Percentiles rank a stretch among this genome's conserved stretches.
Evolutionary conservation across 768 basidiomycete genomes (phyloP).

Genomic region (Coprinopsis marcescibilis): DNA sequence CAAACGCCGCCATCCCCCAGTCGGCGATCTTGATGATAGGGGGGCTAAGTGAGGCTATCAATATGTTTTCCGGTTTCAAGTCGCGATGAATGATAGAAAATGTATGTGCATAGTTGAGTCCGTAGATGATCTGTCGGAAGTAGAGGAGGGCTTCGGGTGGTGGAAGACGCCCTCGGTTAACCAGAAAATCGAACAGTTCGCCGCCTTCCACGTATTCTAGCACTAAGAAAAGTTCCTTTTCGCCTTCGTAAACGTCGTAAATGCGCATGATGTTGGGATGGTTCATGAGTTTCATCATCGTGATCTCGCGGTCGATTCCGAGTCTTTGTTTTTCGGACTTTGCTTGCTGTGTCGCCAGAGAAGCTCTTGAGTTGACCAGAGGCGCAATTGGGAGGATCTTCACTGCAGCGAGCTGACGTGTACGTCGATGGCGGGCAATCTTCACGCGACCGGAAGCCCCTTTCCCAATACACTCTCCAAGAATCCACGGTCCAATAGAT

Average conservation of each 20-base stretch:
- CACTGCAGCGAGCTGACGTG: conserved; percentile 89
- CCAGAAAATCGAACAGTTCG: conserved; percentile 94
- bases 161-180: conserved; percentile 78
- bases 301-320: conserved; percentile 90
- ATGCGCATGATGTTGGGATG: conserved; percentile 95
- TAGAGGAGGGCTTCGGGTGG: conserved; percentile 80
- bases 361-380: conserved; percentile 65
- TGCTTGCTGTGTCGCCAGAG: conserved; percentile 57
- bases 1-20: conserved; percentile 98
- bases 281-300: conserved; percentile 99
- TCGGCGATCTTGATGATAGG: conserved; percentile 94
- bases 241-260: conserved; percentile 93
- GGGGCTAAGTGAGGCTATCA: conserved; percentile 77
- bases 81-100: conserved; percentile 98
- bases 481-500: conserved; percentile 85
- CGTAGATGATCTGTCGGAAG: conserved; percentile 94
- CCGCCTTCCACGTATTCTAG: conserved; percentile 95
- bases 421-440: conserved; percentile 80
- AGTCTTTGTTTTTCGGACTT: conserved; percentile 79
- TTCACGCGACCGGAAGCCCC: conserved; percentile 93
- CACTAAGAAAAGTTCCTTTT: conserved; percentile 85
- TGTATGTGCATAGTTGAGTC: conserved; percentile 93
- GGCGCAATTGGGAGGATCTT: conserved; percentile 90
- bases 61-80: conserved; percentile 95
- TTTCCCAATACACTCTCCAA: conserved; percentile 91